phyloP scores from a whole-genome alignment of 257 asterid genomes.

The Dorcoceras hygrometricum region DNA sequence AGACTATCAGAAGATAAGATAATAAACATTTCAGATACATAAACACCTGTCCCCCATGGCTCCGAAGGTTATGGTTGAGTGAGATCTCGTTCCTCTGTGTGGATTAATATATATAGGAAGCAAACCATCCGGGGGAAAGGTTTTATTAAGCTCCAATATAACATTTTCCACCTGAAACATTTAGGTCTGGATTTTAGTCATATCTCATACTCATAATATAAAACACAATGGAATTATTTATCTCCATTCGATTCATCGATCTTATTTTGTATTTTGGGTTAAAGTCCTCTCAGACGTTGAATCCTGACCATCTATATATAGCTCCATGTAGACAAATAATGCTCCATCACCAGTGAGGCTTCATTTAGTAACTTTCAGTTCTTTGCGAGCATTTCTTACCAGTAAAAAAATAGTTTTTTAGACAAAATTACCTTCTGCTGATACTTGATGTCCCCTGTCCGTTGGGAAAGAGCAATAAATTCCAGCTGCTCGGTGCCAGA shows the following conservation, averaged over 20 bases:
- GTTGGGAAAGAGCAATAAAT: slow-evolving; percentile 97
- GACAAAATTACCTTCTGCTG: slow-evolving; percentile 63
- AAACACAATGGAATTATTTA: neutral
- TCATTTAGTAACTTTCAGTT: slow-evolving; percentile 19
- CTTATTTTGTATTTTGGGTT: neutral
- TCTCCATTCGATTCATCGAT: neutral
- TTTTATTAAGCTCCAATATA: slow-evolving; percentile 76
- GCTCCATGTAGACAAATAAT: slow-evolving; percentile 5
- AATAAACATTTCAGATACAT: slow-evolving; percentile 13
- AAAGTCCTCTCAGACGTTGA: neutral
- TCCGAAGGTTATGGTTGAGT: slow-evolving; percentile 93
- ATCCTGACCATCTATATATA: slow-evolving; percentile 8
- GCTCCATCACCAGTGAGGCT: slow-evolving; percentile 11
- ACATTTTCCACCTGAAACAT: slow-evolving; percentile 85
- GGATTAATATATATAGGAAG: slow-evolving; percentile 95
- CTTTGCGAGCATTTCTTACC: slow-evolving; percentile 13
- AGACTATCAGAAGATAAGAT: slow-evolving; percentile 12
- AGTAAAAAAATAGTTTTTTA: neutral
- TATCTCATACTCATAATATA: too few species aligned
- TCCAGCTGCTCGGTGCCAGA: slow-evolving; percentile 97
- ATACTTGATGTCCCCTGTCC: slow-evolving; percentile 89
- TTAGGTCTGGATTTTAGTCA: slow-evolving; percentile 22
- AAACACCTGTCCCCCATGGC: slow-evolving; percentile 99
- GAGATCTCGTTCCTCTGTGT: slow-evolving; percentile 59
- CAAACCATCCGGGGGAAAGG: slow-evolving; percentile 91